Base-by-base conservation (phyloP, 2,329 filamentous ascomycete species). In the Penicillium glabrum region DNA sequence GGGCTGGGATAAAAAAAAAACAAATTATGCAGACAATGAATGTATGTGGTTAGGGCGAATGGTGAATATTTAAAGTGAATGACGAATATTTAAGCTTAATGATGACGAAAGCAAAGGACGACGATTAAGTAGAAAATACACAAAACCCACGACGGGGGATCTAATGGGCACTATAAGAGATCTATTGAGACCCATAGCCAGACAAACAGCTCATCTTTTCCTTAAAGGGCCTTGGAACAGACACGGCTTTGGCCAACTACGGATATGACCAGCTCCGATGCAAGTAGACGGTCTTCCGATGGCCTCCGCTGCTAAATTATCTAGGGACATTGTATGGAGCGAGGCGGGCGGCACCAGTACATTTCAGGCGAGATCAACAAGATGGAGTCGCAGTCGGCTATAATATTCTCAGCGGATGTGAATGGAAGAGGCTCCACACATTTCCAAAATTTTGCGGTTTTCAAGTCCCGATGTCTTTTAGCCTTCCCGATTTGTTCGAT, bases 71-170 rank as follows among this genome's bases (percentile, higher is more conserved):
- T 53, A 47, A n/a, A 47, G 16, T 31, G 33, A 53, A 53, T 53
- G 51, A 47, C 45, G 51, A 53, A 53, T 43, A 47, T 39, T 47
- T 43, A 48, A 53, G 45, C 44, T 53, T 31, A 47, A 53, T 29
- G 33, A 43, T 23, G 26, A 46, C 14, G 29, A 23, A 41, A 46
- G 27, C 4, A 48, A 44, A 46, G 54, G 49, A 31, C 10, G 31
- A 19, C 41, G 37, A 9, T 44, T 11, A 27, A 37, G 41, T 24
- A 48, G 21, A 6, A 39, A n/a, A 51, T 19, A 24, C 5, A 27
- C n/a, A 51, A 19, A 41, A 43, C 19, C 37, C 19, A 14, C 33
- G 33, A 6, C 4, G 16, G 33, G 29, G 51, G 51, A 23, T 21
- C 33, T 35, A 53, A 23, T 31, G n/a, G 16, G 13, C 13, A 16